Base-by-base conservation (phyloP, 2,329 filamentous ascomycete species). In the Daldinia sp. region DNA sequence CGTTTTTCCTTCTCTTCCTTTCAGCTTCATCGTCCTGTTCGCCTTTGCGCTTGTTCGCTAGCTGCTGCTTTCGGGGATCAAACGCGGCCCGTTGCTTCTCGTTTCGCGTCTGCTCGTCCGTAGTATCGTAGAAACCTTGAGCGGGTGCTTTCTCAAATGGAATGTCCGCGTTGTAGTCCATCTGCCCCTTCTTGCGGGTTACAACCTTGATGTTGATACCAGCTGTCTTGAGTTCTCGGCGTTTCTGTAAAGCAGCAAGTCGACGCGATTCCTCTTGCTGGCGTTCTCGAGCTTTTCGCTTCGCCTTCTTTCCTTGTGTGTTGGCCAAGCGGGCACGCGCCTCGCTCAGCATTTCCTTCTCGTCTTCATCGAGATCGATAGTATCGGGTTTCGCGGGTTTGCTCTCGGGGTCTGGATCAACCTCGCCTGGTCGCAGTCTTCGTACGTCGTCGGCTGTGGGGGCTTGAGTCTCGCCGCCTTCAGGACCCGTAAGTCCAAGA, bases 91-190 rank as follows among this genome's bases (percentile, higher is more conserved):
- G 87, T 75, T 96, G 90, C 61, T 85, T 86, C 77, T 99, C 94
- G 76, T 99, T 99, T 68, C 83, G 84, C 3, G 81, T 79, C 68
- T 91, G 82, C 75, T 99, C 95, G 11, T 97, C 93, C 3, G 82
- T 83, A 0, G 95, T 99, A 75, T 99, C 94, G 79, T 94, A 97
- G 76, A 99, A 99, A 10, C 95, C 95, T 19, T 89, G 82, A 0
- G 91, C 90, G 0, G 95, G 90, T 67, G 92, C 91, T 78, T 95
- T 97, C 77, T 99, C 95, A 69, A 99, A 98, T 0, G 95, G 95
- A 68, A 99, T 96, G 72, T 99, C 95, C 71, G 95, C 95, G 78
- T 99, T 99, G 82, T 99, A 99, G 78, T 99, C 95, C 93, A 99
- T 99, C 81, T 98, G 90, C 0, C 95, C 95, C 82, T 93, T 89